Evolutionary conservation across 441 rosid genomes (phyloP), one percentile per base, ranked within the genome.

Genomic region (Populus tomentosa): DNA sequence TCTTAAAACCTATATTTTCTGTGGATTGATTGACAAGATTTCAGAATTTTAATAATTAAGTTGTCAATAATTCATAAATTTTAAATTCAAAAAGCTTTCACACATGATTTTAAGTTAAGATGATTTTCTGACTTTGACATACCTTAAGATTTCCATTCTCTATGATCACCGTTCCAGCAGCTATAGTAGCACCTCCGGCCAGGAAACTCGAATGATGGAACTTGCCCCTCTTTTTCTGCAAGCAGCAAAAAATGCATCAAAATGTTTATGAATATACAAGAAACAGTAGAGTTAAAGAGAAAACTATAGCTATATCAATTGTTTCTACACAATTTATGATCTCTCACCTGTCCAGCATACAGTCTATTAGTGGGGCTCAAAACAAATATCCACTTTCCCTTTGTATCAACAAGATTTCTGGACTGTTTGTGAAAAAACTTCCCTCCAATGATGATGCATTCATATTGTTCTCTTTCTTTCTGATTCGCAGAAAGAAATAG

Each of bases 141-240:
- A 93, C 98, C 94, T 89, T 93, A 53, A 93, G 91, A 77, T 80
- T 79, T 81, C 98, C 99, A 67, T 84, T 53, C 78, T 90, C 94
- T 35, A 82, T 90, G 28, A 67, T 81, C 4, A 95, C 83, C 83
- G 97, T 90, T 85, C 99, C 99, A 3, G 99, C 98, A 2, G 97
- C 98, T 82, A 93, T 75, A 0, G 99, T 91, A 63, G 88, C 91
- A 84, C 99, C 99, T 35, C 99, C 99, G 2, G 99, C 99, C 86
- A 95, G 84, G 78, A 95, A 95, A 79, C 98, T 95, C 4, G 99
- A 95, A 87, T 95, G 98, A 80, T 95, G 99, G 80, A 95, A 95
- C 66, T 50, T 77, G 71, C 99, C 99, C 82, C 93, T 95, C 97
- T 91, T 90, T 78, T 95, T 95, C 98, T 95, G 88, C 69, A 85